phyloP scores from a whole-genome alignment of 768 basidiomycete genomes.

The Leccinum fibrillosum region DNA sequence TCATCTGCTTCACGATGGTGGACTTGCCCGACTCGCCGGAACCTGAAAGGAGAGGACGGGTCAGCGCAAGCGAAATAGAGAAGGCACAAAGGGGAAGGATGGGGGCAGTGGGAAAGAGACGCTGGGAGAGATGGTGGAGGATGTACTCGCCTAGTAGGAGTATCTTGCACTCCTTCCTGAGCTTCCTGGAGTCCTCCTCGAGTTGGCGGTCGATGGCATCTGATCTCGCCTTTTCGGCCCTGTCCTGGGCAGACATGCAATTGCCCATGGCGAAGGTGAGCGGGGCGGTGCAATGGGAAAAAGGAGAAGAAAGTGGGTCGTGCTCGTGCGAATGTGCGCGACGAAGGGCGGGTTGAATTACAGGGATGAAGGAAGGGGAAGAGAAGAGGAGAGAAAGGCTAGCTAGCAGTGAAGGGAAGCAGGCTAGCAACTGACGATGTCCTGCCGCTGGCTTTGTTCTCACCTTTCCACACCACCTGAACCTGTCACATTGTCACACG shows the following conservation, averaged over 20 bases:
- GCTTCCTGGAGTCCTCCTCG: slow-evolving; percentile 80
- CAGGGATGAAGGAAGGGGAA: too few species aligned
- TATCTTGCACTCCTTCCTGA: slow-evolving; percentile 90
- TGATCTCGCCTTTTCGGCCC: slow-evolving; percentile 57
- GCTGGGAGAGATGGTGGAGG: slow-evolving; percentile 1
- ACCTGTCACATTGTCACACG: slow-evolving; percentile 21
- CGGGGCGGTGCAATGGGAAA: not conserved
- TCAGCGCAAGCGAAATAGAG: not conserved
- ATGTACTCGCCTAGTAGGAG: slow-evolving; percentile 72
- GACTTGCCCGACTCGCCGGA: slow-evolving; percentile 95
- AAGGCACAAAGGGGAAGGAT: not conserved
- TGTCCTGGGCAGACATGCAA: slow-evolving; percentile 57
- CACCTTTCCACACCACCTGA: slow-evolving; percentile 5
- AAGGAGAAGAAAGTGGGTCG: not conserved
- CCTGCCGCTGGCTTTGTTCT: slow-evolving; percentile 23
- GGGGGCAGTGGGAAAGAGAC: slow-evolving; percentile 7
- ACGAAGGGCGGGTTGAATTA: not conserved
- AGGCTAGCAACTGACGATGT: slow-evolving; percentile 9
- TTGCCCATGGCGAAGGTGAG: slow-evolving; percentile 51
- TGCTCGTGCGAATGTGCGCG: not conserved
- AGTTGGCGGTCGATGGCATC: slow-evolving; percentile 79
- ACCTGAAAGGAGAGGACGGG: slow-evolving; percentile 43
- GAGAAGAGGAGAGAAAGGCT: not conserved
- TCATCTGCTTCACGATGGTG: slow-evolving; percentile 99
- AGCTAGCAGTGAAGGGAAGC: slow-evolving; percentile 5